Conservation (phyloP, 2,329 filamentous ascomycete species). For the Blumeriella jaapii region DNA sequence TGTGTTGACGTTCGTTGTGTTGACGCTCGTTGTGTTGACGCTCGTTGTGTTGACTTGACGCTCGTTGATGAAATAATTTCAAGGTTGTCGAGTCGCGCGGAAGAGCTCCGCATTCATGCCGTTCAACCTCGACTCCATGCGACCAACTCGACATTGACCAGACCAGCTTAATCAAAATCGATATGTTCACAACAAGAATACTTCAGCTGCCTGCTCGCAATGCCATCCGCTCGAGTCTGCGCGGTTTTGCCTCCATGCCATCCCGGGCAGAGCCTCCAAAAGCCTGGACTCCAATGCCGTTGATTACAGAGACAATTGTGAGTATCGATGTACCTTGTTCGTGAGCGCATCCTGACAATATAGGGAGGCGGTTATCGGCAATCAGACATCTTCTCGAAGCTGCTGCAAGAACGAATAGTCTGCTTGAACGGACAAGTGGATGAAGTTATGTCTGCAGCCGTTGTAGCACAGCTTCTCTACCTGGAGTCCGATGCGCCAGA, state of each 20-base stretch:
- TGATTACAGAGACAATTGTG: slow-evolving; percentile 43
- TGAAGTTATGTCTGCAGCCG: slow-evolving; percentile 80
- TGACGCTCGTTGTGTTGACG: no score
- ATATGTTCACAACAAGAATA: slow-evolving; percentile 22
- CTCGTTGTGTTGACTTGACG: no score
- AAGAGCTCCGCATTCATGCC: slow-evolving; percentile 10
- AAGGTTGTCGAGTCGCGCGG: slow-evolving; percentile 12
- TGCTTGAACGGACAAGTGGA: slow-evolving; percentile 88
- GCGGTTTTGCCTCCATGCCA: slow-evolving; percentile 20
- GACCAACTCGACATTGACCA: neutral
- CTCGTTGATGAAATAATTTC: slow-evolving; percentile 3
- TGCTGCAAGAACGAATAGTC: slow-evolving; percentile 83
- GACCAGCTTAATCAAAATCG: slow-evolving; percentile 1
- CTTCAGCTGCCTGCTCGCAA: slow-evolving; percentile 19
- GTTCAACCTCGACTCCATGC: slow-evolving; percentile 4
- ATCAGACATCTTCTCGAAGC: slow-evolving; percentile 76
- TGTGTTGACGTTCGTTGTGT: no score
- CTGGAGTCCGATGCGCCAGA: slow-evolving; percentile 94
- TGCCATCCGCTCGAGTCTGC: slow-evolving; percentile 12
- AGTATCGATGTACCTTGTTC: slow-evolving; percentile 30
- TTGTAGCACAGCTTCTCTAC: slow-evolving; percentile 92
- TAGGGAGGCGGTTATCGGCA: slow-evolving; percentile 61
- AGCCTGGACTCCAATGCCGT: slow-evolving; percentile 36
- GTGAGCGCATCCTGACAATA: slow-evolving; percentile 17
- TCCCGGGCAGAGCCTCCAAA: slow-evolving; percentile 25